phyloP scores from a whole-genome alignment of 2,329 filamentous ascomycete species.

The Calonectria fujianensis region DNA sequence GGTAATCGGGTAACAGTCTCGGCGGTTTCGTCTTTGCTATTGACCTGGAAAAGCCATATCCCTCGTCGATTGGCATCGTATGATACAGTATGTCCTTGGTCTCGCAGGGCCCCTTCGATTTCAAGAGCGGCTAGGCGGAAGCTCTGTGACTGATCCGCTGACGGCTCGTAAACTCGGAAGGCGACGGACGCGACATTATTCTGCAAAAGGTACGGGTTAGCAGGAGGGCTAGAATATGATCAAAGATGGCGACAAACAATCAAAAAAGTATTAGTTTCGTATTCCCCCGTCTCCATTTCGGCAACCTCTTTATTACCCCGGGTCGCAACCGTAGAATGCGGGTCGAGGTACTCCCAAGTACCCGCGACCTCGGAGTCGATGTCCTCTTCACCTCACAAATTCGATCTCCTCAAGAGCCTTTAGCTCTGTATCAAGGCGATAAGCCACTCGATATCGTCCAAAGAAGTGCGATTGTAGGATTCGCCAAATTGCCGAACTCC shows the following conservation, averaged over 20 bases:
- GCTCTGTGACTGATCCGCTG: constrained; percentile 64
- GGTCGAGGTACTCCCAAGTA: constrained; percentile 49
- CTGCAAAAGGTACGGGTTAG: constrained; percentile 59
- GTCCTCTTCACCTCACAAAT: constrained; percentile 36
- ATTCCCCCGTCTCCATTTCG: constrained; percentile 79
- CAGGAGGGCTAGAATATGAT: background rate
- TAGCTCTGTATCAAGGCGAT: constrained; percentile 41
- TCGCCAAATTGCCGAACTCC: constrained; percentile 59
- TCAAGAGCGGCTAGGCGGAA: constrained; percentile 70
- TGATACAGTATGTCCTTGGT: constrained; percentile 72
- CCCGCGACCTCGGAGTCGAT: constrained; percentile 44
- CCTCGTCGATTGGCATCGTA: constrained; percentile 70
- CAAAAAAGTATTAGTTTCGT: constrained; percentile 77
- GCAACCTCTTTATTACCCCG: constrained; percentile 58
- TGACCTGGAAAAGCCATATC: constrained; percentile 74
- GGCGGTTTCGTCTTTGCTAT: constrained; percentile 63
- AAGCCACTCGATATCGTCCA: constrained; percentile 45
- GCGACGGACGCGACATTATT: constrained; percentile 74
- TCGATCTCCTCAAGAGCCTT: constrained; percentile 25
- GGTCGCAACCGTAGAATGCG: constrained; percentile 54
- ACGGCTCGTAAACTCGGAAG: constrained; percentile 74
- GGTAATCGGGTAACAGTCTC: constrained; percentile 55
- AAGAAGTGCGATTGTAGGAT: constrained; percentile 47
- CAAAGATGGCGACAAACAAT: constrained; percentile 66
- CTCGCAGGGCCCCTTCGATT: constrained; percentile 70